phyloP scores from a whole-genome alignment of 1,139 yeast genomes.

The Blastobotrys raffinosifermentans region DNA sequence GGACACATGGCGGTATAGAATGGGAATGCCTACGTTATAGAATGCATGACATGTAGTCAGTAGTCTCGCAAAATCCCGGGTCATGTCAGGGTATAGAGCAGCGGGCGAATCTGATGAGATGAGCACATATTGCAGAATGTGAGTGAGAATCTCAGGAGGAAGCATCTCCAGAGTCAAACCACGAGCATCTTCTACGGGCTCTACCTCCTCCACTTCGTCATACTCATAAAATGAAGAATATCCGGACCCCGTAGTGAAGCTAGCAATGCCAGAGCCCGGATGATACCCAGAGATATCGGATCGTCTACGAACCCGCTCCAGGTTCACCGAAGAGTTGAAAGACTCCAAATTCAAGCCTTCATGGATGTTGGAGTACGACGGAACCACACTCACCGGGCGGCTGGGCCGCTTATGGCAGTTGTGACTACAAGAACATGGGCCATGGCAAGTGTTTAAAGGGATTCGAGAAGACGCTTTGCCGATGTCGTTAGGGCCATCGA shows the following conservation, averaged over 20 bases:
- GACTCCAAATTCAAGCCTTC: conserved; percentile 10
- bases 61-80: conserved; percentile 22
- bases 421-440: too few relatives aligned
- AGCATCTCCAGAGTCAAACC: conserved; percentile 19
- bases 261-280: conserved; percentile 2
- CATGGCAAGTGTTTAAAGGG: not conserved
- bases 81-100: conserved; percentile 10
- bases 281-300: too few relatives aligned
- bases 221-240: conserved; percentile 2
- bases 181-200: not conserved
- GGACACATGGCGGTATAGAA: conserved; percentile 59
- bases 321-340: conserved; percentile 1
- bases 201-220: not conserved
- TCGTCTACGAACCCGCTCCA: not conserved
- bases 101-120: conserved; percentile 13
- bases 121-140: conserved; percentile 29
- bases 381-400: not conserved
- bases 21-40: conserved; percentile 34
- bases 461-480: not conserved
- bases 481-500: conserved; percentile 11
- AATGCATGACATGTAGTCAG: conserved; percentile 31
- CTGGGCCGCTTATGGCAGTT: not conserved
- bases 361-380: conserved; percentile 10
- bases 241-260: conserved; percentile 1
- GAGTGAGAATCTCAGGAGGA: conserved; percentile 31